Evolutionary conservation across 1,284 basidiomycete genomes (phyloP).

Genomic region (Tilletia walkeri): DNA sequence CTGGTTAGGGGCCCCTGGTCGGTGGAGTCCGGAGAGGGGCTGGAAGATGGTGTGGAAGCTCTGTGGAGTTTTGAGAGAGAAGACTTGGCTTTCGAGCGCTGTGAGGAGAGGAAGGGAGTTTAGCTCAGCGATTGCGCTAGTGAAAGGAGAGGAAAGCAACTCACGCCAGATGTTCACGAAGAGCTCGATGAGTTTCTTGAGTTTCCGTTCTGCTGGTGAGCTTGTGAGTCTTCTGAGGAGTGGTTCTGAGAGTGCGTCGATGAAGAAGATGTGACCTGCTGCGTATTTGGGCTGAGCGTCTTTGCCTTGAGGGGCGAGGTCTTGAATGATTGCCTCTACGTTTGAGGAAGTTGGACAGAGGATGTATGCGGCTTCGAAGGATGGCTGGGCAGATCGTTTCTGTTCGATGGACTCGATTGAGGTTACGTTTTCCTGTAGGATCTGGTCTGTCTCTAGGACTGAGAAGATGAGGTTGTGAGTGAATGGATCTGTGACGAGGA

Average conservation of each 20-base stretch:
- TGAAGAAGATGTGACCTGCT: constrained; percentile 87
- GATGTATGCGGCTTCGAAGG: constrained; percentile 65
- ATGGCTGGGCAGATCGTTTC: constrained; percentile 34
- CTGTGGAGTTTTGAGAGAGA: constrained; percentile 46
- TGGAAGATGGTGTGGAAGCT: constrained; percentile 37
- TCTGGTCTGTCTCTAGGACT: constrained; percentile 76
- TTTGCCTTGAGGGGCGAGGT: constrained; percentile 35
- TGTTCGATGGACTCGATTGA: constrained; percentile 52
- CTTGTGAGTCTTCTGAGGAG: constrained; percentile 48
- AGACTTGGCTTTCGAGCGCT: constrained; percentile 40
- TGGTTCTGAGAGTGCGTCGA: constrained; percentile 64
- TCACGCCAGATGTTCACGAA: constrained; percentile 50
- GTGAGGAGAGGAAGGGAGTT: constrained; percentile 1
- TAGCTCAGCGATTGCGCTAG: background rate
- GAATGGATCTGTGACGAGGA: constrained; percentile 90
- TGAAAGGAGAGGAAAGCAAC: constrained; percentile 11
- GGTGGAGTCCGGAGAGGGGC: constrained; percentile 31
- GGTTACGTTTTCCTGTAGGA: constrained; percentile 52
- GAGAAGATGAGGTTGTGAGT: constrained; percentile 79
- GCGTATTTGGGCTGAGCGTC: constrained; percentile 67
- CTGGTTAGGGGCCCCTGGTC: background rate
- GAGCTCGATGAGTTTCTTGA: constrained; percentile 52
- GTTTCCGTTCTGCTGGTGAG: constrained; percentile 48
- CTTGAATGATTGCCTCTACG: constrained; percentile 76
- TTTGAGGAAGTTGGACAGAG: constrained; percentile 93